phyloP scores from a whole-genome alignment of 1,139 yeast species.

The Maudiozyma humilis region DNA sequence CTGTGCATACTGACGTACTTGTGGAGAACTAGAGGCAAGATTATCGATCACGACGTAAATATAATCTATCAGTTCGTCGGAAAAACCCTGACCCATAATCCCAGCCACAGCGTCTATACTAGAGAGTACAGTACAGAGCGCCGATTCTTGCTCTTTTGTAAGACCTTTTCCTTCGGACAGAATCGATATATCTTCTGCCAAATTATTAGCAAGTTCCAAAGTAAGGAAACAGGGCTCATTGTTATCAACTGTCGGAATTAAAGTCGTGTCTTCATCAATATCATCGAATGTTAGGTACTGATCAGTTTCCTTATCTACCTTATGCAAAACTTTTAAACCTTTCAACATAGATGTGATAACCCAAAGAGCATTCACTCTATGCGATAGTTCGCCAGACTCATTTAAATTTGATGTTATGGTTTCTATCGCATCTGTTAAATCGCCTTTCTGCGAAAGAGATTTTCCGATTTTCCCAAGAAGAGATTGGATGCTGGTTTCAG shows the following conservation, averaged over 20 bases:
- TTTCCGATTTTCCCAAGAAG: conserved; percentile 21
- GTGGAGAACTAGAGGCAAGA: conserved; percentile 41
- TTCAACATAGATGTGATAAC: conserved; percentile 8
- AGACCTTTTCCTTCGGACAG: conserved; percentile 12
- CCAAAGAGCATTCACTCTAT: conserved; percentile 29
- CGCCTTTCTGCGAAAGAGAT: conserved; percentile 3
- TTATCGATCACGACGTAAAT: conserved; percentile 49
- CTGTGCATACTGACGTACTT: conserved; percentile 42
- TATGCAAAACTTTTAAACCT: conserved; percentile 16
- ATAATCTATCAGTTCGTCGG: conserved; percentile 43
- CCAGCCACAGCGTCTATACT: conserved; percentile 37
- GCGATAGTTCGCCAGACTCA: conserved; percentile 4
- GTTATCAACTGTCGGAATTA: neutral
- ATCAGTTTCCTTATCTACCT: conserved; percentile 8
- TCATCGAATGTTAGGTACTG: neutral
- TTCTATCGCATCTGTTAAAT: conserved; percentile 8
- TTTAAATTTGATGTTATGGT: conserved; percentile 14
- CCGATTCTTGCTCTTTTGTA: conserved; percentile 12
- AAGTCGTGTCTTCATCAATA: neutral
- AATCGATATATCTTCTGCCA: conserved; percentile 22
- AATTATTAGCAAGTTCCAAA: conserved; percentile 26
- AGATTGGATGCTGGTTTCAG: conserved; percentile 14
- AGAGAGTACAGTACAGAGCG: conserved; percentile 27
- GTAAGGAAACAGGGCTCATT: conserved; percentile 18
- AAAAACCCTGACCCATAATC: conserved; percentile 37